Evolutionary conservation across 23 red algal genomes (phyloP).

Genomic region (Gracilariopsis chorda): DNA sequence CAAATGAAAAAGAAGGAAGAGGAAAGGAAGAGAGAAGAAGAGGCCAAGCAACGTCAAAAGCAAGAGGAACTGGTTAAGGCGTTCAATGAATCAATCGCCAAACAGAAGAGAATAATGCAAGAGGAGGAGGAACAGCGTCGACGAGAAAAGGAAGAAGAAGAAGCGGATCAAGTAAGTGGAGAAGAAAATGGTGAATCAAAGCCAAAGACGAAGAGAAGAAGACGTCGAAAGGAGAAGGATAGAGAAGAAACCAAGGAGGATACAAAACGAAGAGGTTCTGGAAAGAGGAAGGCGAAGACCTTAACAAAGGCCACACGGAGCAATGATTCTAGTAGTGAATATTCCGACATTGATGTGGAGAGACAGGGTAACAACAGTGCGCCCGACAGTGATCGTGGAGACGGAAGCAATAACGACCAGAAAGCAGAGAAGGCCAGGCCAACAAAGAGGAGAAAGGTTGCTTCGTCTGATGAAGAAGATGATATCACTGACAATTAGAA

Average conservation of each 20-base stretch:
- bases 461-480: conserved; percentile 19
- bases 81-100: conserved; percentile 36
- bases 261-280: neutral
- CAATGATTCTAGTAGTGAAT: neutral
- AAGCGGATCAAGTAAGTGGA: conserved; percentile 12
- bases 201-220: neutral
- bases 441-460: conserved; percentile 30
- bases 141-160: conserved; percentile 15
- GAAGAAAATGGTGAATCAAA: conserved; percentile 24
- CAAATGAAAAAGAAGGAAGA: conserved; percentile 29
- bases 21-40: conserved; percentile 1
- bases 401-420: neutral
- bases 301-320: neutral
- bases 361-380: neutral
- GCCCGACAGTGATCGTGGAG: neutral
- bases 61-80: conserved; percentile 42
- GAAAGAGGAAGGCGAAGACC: neutral
- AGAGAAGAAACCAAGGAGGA: neutral
- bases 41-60: conserved; percentile 12
- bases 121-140: conserved; percentile 23
- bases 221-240: neutral
- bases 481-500: conserved; percentile 3
- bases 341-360: neutral
- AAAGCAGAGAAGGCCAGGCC: neutral
- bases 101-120: conserved; percentile 20